Base-by-base conservation (phyloP, 306 rosid genomes). In the Fragaria ananassa region DNA sequence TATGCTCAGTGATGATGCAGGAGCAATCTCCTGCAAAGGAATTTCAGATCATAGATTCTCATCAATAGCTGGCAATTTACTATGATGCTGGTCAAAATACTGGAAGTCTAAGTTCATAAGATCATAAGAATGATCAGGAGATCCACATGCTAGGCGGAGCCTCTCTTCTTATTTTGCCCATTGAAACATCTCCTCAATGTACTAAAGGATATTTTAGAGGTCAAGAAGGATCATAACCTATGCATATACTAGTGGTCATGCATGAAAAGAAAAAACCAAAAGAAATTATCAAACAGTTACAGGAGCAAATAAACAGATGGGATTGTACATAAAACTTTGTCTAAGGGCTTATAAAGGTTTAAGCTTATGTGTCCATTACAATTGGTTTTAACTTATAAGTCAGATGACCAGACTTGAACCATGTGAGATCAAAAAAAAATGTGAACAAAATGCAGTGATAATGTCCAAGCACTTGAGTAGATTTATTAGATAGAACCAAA, bases 151-250 rank as follows among this genome's bases (percentile, higher is more conserved):
- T 76, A 84, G 44, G 77, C 29, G 79, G 76, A 84, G 86, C 77
- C 77, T 86, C 85, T 86, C 90, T 78, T 89, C 90, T 49, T 77
- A 60, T 84, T 84, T 89, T 82, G 79, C 96, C 86, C 82, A 81
- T 81, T 84, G 89, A 81, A 86, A 74, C 78, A 84, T 86, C 89
- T 86, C 89, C 74, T 88, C 85, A 64, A 86, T 83, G 74, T 62
- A 86, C 89, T 83, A 81, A 82, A 79, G 45, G 68, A 82, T 50
- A 85, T 78, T 82, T 81, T 78, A 74, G 83, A 72, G 84, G 83
- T 58, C 74, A 50, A 83, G 87, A 85, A 80, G 81, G 83, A 82
- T 69, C 75, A 75, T 42, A 31, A 80, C 54, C 70, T 54, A 68
- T 66, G 72, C 25, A 53, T 78, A 78, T 42, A 85, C 64, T 53